Conservation (phyloP, 2,329 filamentous ascomycete species). For the Scytalidium lignicola region DNA sequence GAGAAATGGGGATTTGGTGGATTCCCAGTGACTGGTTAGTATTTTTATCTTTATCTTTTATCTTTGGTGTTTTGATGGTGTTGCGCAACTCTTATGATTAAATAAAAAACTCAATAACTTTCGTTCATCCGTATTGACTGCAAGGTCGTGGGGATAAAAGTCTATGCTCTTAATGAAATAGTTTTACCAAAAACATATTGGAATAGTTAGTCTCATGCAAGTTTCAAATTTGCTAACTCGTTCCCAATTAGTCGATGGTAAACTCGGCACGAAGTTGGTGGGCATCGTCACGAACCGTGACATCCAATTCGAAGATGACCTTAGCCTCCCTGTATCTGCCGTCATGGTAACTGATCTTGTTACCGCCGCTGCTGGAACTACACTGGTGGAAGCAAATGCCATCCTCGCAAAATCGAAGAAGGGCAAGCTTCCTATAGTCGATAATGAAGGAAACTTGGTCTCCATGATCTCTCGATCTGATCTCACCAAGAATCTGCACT, state of each 20-base stretch:
- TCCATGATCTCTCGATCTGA: constrained; percentile 93
- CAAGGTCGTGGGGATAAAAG: constrained; percentile 77
- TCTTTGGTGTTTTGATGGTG: constrained; percentile 17
- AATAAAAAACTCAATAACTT: constrained; percentile 86
- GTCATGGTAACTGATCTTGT: constrained; percentile 96
- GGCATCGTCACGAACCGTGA: constrained; percentile 98
- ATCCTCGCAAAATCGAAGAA: constrained; percentile 96
- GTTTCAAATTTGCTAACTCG: constrained; percentile 33
- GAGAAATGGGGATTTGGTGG: constrained; percentile 98
- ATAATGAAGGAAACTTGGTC: constrained; percentile 76
- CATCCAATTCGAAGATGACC: constrained; percentile 88
- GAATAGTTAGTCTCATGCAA: constrained; percentile 11
- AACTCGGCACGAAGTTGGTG: constrained; percentile 89
- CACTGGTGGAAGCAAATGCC: constrained; percentile 81
- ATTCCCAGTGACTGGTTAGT: constrained; percentile 96
- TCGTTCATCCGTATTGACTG: constrained; percentile 99
- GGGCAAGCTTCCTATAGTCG: constrained; percentile 93
- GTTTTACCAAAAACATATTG: constrained; percentile 10
- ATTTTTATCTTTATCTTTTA: constrained; percentile 6
- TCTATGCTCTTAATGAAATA: constrained; percentile 43
- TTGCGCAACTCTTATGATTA: constrained; percentile 70
- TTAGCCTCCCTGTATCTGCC: constrained; percentile 66
- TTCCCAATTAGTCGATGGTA: constrained; percentile 68
- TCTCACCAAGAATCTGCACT: constrained; percentile 97
- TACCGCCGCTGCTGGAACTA: constrained; percentile 79